Base-by-base conservation (phyloP, 352 stramenopile species). In the Globisporangium emineosum region DNA sequence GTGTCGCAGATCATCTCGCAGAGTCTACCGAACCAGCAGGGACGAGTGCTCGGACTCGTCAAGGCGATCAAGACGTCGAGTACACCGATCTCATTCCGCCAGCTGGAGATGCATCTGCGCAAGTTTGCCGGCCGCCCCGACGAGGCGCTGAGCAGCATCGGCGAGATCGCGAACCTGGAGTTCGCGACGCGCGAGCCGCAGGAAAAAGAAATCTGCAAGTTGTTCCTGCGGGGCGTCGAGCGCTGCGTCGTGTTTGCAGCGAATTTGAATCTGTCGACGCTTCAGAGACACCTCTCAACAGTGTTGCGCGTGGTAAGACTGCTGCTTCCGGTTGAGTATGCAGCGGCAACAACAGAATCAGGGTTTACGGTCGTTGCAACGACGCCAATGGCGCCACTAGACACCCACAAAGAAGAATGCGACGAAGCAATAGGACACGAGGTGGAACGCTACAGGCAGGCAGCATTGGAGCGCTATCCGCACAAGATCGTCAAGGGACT, bases 71-170 rank as follows among this genome's bases (percentile, higher is more conserved):
- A 59, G 23, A 61, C 65, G n/a, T 89, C 84, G 21, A 71, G 60
- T 2, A 89, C 83, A 13, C 79, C 81, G 1, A 79, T 94, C 32
- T 84, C 86, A 43, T 89, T 81, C 64, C 80, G 82, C 2, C 83
- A 92, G 60, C 63, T 94, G 32, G 80, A 94, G 33, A 83, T 84
- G 79, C 81, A 93, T 54, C 60, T 93, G 54, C 83, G 83, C 19
- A 67, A 76, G 25, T 93, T 88, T 64, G 82, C 74, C 1, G 86
- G 83, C 1, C 79, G 86, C 0, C 86, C 86, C 0, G 81, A 92
- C 53, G 83, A 92, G 32, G 86, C 86, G 1, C 69, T 88, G 12
- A 69, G 71, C 15, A 72, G 82, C 47, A 73, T 89, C 30, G 42
- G 60, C 10, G 82, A 91, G 30, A 82, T 93, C 33, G 72, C 78